Base-by-base conservation (phyloP, 306 rosid genomes). In the Lathyrus oleraceus region DNA sequence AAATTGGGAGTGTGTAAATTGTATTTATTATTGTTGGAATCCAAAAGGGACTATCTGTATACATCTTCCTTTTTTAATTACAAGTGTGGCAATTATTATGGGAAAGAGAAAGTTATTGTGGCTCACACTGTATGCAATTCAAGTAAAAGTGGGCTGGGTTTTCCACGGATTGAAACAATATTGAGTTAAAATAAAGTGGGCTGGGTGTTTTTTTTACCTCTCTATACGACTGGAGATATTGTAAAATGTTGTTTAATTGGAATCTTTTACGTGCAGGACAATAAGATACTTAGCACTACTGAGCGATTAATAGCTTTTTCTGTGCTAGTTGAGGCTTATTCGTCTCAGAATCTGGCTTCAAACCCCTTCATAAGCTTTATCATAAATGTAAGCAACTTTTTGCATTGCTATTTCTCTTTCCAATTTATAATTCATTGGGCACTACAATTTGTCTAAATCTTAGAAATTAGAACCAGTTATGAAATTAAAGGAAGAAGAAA, bases 311-410 rank as follows among this genome's bases (percentile, higher is more conserved):
- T 86, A 65, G 96, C 86, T 10, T 92, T 89, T 79, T 60, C 92
- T 57, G 54, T 92, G 57, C 85, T 92, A 57, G 85, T 87, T 28
- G 96, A 83, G 57, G 74, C 98, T 16, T 89, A 87, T 80, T 84
- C 97, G 43, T 83, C 97, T 10, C 91, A 88, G 81, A 83, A 78
- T 19, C 67, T 83, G 67, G 80, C 96, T 61, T 75, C 85, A 3
- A 89, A 95, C 75, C 99, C 99, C 9, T 95, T 95, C 84, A 64
- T 88, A 62, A 70, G 67, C 79, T 82, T 87, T 12, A 78, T 91
- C 20, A 49, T 91, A 36, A 81, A 80, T 10, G 99, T 95, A 81
- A 87, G 99, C 45, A 23, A 51, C 28, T 53, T 65, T n/a, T 69
- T 40, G 36, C 16, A 13, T 39, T 5, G 2, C 15, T 27, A 5